Conservation (phyloP, 768 basidiomycete genomes). For the Russula virescens region DNA sequence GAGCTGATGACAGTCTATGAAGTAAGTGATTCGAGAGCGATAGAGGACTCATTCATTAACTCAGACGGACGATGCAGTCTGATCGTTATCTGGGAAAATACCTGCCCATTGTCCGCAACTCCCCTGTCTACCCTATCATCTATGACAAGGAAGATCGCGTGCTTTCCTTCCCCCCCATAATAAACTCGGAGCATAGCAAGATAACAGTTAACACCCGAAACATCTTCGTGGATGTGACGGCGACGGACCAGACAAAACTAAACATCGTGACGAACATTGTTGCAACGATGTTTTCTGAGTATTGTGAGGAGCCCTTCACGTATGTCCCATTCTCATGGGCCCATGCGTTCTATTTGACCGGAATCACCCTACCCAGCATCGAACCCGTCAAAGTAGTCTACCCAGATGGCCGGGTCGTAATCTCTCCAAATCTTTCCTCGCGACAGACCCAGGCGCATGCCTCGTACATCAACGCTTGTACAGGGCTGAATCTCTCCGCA, state of each 20-base stretch:
- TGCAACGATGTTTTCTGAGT: slow-evolving; percentile 97
- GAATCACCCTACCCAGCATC: slow-evolving; percentile 48
- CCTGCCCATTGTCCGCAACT: slow-evolving; percentile 89
- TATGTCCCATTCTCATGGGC: slow-evolving; percentile 38
- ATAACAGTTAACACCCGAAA: slow-evolving; percentile 91
- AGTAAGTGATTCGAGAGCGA: slow-evolving; percentile 40
- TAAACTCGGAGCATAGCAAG: slow-evolving; percentile 96
- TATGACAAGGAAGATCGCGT: slow-evolving; percentile 87
- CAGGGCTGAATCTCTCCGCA: slow-evolving; percentile 69
- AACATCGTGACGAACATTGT: slow-evolving; percentile 94
- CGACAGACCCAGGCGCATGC: slow-evolving; percentile 67
- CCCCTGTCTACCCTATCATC: slow-evolving; percentile 95
- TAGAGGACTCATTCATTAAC: background rate
- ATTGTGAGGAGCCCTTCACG: slow-evolving; percentile 89
- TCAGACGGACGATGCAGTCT: slow-evolving; percentile 42
- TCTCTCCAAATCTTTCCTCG: slow-evolving; percentile 78
- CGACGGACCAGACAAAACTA: slow-evolving; percentile 94
- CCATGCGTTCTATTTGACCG: slow-evolving; percentile 1
- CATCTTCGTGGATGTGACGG: slow-evolving; percentile 95
- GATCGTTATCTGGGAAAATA: slow-evolving; percentile 90
- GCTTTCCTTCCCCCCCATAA: slow-evolving; percentile 96
- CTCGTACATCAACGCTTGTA: slow-evolving; percentile 95
- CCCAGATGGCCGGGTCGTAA: slow-evolving; percentile 65
- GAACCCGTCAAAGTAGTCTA: slow-evolving; percentile 87
- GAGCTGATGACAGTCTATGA: slow-evolving; percentile 93